Percentiles rank a stretch among this genome's conserved stretches.
Evolutionary conservation across 176 grass and related monocot genomes (phyloP).

Genomic region (Zea mays): DNA sequence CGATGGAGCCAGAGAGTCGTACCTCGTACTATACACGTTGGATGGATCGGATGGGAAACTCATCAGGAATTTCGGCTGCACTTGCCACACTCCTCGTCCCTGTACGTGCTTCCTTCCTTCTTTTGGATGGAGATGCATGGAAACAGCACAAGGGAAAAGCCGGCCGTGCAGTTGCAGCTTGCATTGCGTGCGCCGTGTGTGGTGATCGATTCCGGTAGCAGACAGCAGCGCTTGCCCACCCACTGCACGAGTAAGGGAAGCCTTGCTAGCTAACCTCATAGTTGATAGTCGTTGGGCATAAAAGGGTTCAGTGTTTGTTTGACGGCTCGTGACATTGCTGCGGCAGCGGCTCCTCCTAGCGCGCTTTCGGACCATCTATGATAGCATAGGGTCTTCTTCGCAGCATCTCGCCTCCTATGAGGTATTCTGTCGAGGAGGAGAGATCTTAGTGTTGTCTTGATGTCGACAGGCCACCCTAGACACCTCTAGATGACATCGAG

Average conservation of each 20-base stretch:
- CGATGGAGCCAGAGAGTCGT: no score
- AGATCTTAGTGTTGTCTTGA: no score
- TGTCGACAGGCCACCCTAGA: no score
- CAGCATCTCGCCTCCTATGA: no score
- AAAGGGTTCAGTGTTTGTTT: neutral
- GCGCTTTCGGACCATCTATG: no score
- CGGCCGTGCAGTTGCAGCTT: neutral
- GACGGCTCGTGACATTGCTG: no score
- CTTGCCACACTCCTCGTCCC: neutral
- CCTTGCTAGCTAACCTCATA: neutral
- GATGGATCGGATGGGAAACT: conserved; percentile 10
- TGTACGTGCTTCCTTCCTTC: neutral
- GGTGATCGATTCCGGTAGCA: neutral
- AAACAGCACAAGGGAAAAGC: neutral
- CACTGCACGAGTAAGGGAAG: neutral
- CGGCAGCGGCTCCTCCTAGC: no score
- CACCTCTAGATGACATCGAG: no score
- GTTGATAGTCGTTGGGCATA: neutral
- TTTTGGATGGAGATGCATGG: neutral
- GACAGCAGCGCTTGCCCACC: neutral
- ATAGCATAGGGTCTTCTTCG: no score
- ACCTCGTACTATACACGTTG: no score
- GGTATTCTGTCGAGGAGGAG: no score
- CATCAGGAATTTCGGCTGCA: conserved; percentile 32
- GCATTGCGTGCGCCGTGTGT: neutral